phyloP scores from a whole-genome alignment of 352 stramenopile genomes.

The Phytopythium mirpurense region DNA sequence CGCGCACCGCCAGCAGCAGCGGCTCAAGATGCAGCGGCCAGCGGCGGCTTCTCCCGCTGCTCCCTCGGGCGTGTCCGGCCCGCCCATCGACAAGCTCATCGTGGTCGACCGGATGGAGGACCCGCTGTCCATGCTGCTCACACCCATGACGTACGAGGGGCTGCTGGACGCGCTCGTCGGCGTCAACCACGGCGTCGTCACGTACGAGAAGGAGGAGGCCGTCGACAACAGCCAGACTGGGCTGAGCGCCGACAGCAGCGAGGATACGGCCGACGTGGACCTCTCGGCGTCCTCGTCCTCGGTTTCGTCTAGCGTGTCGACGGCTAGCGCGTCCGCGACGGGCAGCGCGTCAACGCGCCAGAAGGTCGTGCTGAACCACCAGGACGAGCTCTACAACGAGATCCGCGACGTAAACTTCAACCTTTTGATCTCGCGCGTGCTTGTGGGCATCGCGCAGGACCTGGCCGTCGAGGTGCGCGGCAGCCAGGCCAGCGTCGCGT shows the following conservation, averaged over 20 bases:
- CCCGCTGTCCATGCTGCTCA: conserved; percentile 75
- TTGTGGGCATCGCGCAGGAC: conserved; percentile 46
- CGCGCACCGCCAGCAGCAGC: conserved; percentile 33
- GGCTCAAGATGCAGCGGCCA: conserved; percentile 18
- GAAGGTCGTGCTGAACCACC: conserved; percentile 62
- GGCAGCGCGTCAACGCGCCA: conserved; percentile 16
- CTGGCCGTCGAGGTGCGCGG: conserved; percentile 43
- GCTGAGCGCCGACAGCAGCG: conserved; percentile 3
- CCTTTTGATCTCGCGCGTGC: conserved; percentile 40
- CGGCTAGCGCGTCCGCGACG: background rate
- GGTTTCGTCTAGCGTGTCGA: background rate
- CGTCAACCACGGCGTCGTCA: conserved; percentile 69
- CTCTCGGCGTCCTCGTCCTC: conserved; percentile 1
- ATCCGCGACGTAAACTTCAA: conserved; percentile 84
- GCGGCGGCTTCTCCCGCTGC: background rate
- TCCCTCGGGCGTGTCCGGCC: too few relatives aligned
- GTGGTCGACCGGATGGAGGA: conserved; percentile 78
- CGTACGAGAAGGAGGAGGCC: conserved; percentile 38
- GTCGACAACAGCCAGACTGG: conserved; percentile 15
- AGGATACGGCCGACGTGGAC: background rate
- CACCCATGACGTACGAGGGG: conserved; percentile 82
- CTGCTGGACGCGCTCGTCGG: conserved; percentile 66
- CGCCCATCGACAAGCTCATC: conserved; percentile 47
- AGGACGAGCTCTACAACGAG: conserved; percentile 62
- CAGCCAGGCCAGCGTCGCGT: conserved; percentile 21